Conservation (phyloP, 768 basidiomycete species). For the Paxillus involutus region DNA sequence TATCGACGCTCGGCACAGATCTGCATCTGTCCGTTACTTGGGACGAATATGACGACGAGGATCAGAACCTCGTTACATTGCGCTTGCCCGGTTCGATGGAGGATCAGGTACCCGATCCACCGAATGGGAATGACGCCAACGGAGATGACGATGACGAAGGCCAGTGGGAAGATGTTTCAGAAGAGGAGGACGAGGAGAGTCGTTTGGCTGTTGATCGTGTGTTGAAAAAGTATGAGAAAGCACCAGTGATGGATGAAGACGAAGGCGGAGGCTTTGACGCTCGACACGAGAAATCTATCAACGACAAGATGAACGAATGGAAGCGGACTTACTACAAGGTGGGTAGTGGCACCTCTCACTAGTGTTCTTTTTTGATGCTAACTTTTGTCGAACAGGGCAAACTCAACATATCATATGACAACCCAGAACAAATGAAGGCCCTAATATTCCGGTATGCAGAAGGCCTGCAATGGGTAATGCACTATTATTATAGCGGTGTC, state of each 20-base stretch:
- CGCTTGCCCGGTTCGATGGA: constrained; percentile 50
- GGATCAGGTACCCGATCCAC: constrained; percentile 31
- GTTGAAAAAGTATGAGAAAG: constrained; percentile 84
- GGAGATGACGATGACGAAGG: constrained; percentile 54
- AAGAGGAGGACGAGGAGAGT: constrained; percentile 68
- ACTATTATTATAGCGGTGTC: constrained; percentile 97
- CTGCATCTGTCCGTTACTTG: constrained; percentile 80
- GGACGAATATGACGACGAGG: constrained; percentile 90
- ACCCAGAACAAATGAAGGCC: constrained; percentile 64
- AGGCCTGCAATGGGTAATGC: constrained; percentile 98
- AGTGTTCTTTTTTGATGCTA: not conserved
- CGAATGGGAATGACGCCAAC: constrained; percentile 35
- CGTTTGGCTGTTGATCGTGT: constrained; percentile 76
- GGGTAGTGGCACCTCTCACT: constrained; percentile 40
- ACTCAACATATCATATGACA: constrained; percentile 74
- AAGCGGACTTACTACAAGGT: constrained; percentile 90
- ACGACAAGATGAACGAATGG: constrained; percentile 91
- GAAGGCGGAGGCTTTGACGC: constrained; percentile 78
- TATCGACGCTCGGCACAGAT: constrained; percentile 71
- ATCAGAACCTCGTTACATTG: constrained; percentile 73
- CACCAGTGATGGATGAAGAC: constrained; percentile 70
- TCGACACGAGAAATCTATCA: constrained; percentile 67
- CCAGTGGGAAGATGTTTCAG: constrained; percentile 49
- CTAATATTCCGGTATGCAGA: constrained; percentile 84
- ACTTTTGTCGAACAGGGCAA: constrained; percentile 61